Percentiles rank a stretch among this genome's conserved stretches.
Evolutionary conservation across 1,284 basidiomycete genomes (phyloP).

Genomic region (Microstroma glucosiphilum): DNA sequence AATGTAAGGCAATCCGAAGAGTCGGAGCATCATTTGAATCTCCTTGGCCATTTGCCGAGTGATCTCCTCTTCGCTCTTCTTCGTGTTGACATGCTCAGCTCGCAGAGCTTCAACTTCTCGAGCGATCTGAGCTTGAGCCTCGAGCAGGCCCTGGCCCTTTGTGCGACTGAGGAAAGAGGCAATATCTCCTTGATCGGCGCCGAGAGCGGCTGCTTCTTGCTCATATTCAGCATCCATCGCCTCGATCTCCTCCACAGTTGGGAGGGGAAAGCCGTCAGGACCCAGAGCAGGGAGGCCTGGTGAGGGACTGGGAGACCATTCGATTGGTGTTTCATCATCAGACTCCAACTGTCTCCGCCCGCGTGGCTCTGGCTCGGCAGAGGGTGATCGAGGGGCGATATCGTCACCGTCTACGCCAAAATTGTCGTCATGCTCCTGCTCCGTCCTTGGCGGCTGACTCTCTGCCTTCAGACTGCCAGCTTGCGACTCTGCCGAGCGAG

Average conservation of each 20-base stretch:
- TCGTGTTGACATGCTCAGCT: constrained; percentile 75
- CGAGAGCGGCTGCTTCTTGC: constrained; percentile 30
- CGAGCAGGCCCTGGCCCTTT: constrained; percentile 53
- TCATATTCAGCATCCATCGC: constrained; percentile 65
- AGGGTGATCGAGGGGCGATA: background rate
- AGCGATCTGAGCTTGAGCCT: constrained; percentile 80
- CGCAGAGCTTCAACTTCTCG: constrained; percentile 78
- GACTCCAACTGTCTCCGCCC: background rate
- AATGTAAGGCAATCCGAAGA: constrained; percentile 96
- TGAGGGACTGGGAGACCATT: constrained; percentile 36
- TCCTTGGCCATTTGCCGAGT: constrained; percentile 90
- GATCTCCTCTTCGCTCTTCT: constrained; percentile 90
- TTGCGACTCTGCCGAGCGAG: background rate
- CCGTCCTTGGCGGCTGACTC: background rate
- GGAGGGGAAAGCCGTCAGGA: constrained; percentile 60
- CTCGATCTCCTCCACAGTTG: constrained; percentile 66
- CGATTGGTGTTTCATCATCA: constrained; percentile 21
- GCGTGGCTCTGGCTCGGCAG: background rate
- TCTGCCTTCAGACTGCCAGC: background rate
- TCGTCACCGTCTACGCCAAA: background rate
- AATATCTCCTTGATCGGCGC: constrained; percentile 63
- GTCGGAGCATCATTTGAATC: constrained; percentile 74
- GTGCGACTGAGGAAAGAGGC: constrained; percentile 83
- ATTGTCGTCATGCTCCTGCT: background rate
- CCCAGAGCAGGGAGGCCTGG: constrained; percentile 50